These are phyloP conservation scores for Fusarium oxysporum DNA, from an alignment of 2,329 filamentous ascomycete genomes.

Conservation along the genomic window DNA sequence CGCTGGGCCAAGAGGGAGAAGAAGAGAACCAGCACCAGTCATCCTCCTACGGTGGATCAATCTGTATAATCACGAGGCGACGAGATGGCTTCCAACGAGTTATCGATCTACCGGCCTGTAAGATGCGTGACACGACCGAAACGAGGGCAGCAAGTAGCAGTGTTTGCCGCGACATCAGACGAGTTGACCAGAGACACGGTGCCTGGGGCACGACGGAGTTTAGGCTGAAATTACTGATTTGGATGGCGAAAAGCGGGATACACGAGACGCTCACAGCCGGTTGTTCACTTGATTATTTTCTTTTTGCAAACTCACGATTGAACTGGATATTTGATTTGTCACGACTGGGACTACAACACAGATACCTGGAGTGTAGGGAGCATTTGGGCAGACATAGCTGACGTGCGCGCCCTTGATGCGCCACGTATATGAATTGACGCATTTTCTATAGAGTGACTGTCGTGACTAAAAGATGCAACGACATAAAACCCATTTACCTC, in stretches of 20 bases:
- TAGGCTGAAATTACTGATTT: conserved; percentile 26
- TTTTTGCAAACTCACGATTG: conserved; percentile 4
- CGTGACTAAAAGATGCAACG: not conserved
- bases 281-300: conserved; percentile 10
- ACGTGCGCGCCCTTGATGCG: conserved; percentile 18
- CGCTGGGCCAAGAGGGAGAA: conserved; percentile 86
- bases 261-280: conserved; percentile 41
- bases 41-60: conserved; percentile 41
- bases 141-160: not conserved
- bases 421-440: conserved; percentile 37
- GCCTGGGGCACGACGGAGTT: conserved; percentile 34
- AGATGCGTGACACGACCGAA: conserved; percentile 1
- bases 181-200: conserved; percentile 11
- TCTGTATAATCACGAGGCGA: conserved; percentile 20
- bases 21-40: conserved; percentile 60
- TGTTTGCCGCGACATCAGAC: not conserved
- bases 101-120: conserved; percentile 1
- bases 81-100: not conserved
- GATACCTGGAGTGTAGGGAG: conserved; percentile 40
- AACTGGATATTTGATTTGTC: conserved; percentile 16
- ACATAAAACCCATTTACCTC: not conserved
- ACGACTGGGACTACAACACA: conserved; percentile 28
- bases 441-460: conserved; percentile 2
- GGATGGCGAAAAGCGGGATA: conserved; percentile 39
- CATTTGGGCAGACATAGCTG: conserved; percentile 18